Evolutionary conservation across 352 stramenopile species (phyloP).

Genomic region (Thalassiosira oceanica): DNA sequence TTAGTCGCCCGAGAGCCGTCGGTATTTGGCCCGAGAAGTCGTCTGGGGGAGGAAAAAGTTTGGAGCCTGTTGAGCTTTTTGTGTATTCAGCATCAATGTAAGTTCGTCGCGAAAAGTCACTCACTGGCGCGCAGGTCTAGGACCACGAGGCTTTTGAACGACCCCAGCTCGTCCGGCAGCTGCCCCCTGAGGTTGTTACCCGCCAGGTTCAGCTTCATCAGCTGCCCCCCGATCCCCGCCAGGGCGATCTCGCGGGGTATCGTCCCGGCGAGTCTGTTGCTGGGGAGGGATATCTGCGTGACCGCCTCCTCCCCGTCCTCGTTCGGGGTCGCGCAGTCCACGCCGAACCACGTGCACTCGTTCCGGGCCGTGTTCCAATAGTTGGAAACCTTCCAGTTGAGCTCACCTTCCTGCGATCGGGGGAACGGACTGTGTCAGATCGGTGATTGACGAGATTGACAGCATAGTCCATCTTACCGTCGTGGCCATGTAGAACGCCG

Average conservation of each 20-base stretch:
- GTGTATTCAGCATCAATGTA: neutral
- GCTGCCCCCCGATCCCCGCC: slow-evolving; percentile 28
- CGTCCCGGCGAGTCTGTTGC: slow-evolving; percentile 41
- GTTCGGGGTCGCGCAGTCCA: slow-evolving; percentile 22
- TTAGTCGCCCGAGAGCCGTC: slow-evolving; percentile 26
- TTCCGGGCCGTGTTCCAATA: slow-evolving; percentile 27
- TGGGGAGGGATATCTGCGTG: slow-evolving; percentile 31
- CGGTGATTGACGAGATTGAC: no score
- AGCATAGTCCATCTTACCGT: no score
- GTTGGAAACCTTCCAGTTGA: slow-evolving; percentile 37
- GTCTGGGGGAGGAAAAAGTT: slow-evolving; percentile 40
- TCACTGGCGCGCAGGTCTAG: no score
- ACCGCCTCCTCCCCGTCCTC: slow-evolving; percentile 25
- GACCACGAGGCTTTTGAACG: slow-evolving; percentile 24
- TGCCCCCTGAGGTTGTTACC: slow-evolving; percentile 37
- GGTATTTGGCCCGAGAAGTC: slow-evolving; percentile 41
- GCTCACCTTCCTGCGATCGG: no score
- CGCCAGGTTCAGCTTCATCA: slow-evolving; percentile 32
- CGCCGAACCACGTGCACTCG: slow-evolving; percentile 47
- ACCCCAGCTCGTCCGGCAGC: slow-evolving; percentile 31
- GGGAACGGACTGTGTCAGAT: no score
- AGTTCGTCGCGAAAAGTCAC: no score
- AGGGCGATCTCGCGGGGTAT: slow-evolving; percentile 40
- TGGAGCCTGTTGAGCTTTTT: neutral
- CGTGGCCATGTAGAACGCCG: slow-evolving; percentile 37